These are phyloP conservation scores for Hypomontagnella monticulosa DNA, from an alignment of 495 filamentous ascomycete genomes.

Conservation along the genomic window DNA sequence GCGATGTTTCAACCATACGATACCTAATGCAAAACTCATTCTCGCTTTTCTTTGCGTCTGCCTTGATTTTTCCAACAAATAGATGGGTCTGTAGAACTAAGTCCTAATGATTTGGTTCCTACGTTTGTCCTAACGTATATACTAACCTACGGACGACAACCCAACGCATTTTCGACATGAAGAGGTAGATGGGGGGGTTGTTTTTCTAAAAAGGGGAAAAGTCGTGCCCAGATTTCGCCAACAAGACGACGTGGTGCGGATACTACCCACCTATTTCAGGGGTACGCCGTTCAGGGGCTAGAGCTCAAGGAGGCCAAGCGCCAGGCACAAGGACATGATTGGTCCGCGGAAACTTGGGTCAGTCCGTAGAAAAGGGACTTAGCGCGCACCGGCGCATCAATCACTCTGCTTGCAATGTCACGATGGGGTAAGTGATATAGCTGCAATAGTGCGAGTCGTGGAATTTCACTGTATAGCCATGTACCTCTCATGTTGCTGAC, in stretches of 20 bases:
- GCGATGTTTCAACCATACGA: constrained; percentile 1
- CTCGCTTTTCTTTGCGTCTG: background rate
- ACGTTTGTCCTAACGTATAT: no score
- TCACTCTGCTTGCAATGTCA: constrained; percentile 25
- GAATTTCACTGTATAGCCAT: background rate
- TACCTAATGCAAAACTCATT: background rate
- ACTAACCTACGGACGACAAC: no score
- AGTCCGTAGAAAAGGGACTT: constrained; percentile 44
- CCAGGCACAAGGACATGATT: constrained; percentile 59
- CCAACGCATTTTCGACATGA: no score
- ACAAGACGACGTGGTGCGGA: constrained; percentile 7
- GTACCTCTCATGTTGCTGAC: constrained; percentile 7
- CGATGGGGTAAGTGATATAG: constrained; percentile 19
- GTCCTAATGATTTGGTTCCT: no score
- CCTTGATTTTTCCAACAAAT: no score
- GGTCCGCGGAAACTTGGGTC: constrained; percentile 55
- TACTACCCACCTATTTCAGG: constrained; percentile 27
- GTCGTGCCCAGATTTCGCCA: background rate
- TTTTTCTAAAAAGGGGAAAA: background rate
- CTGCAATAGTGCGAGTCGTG: constrained; percentile 2
- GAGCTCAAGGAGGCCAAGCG: constrained; percentile 48
- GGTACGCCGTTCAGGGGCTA: constrained; percentile 22
- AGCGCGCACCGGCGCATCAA: constrained; percentile 27
- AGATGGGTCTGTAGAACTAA: no score
- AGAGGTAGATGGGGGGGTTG: constrained; percentile 1